Percentiles rank a stretch among this genome's conserved stretches.
Conservation (phyloP, 2,329 filamentous ascomycete species). For the Thielaviopsis euricoi region DNA sequence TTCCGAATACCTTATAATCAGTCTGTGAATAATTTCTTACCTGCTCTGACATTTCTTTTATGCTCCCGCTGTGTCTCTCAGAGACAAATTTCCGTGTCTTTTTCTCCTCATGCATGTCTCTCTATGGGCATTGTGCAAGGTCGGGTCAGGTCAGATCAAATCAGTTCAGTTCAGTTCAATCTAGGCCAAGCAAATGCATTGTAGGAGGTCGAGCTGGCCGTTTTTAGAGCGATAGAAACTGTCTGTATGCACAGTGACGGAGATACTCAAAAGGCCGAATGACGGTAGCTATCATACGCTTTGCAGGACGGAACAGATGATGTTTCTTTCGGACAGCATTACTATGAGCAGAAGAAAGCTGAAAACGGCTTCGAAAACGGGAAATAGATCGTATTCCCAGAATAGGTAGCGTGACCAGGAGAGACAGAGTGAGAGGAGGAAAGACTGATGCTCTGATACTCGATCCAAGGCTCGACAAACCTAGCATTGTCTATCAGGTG, state of each 20-base stretch:
- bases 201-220: not conserved
- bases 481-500: too few species aligned
- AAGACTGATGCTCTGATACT: too few species aligned
- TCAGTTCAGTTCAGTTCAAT: not conserved
- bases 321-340: too few species aligned
- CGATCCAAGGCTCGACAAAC: too few species aligned
- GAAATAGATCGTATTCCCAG: too few species aligned
- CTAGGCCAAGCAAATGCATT: not conserved
- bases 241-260: not conserved
- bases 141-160: not conserved
- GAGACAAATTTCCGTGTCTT: not conserved
- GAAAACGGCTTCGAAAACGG: too few species aligned
- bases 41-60: not conserved
- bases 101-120: not conserved
- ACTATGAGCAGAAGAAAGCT: too few species aligned
- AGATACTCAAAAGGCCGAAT: not conserved
- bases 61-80: not conserved
- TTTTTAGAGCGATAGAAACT: not conserved
- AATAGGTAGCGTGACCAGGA: too few species aligned
- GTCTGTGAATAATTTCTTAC: not conserved
- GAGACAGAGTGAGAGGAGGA: too few species aligned
- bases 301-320: not conserved
- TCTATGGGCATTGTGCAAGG: not conserved
- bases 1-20: too few species aligned
- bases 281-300: not conserved